Evolutionary conservation across 164 flowering plant genomes (phyloP).

Genomic region (Saururus chinensis): DNA sequence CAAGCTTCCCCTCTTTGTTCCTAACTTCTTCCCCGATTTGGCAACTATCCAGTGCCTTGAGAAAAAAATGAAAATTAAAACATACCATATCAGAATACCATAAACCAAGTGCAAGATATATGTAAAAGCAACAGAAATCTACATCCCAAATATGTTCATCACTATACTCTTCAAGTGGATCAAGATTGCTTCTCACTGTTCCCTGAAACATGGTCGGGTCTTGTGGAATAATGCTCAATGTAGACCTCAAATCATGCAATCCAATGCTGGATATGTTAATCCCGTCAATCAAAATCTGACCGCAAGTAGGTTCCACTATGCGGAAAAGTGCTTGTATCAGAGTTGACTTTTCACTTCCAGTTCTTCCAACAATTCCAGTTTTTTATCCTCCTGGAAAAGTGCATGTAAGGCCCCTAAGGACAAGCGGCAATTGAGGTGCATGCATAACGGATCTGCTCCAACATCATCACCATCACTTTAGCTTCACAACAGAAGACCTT

Average conservation of each 20-base stretch:
- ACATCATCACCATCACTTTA: neutral
- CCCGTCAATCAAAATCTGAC: conserved; percentile 29
- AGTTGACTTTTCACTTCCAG: conserved; percentile 41
- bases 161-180: conserved; percentile 30
- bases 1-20: conserved; percentile 27
- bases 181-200: conserved; percentile 30
- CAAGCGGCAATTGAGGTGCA: conserved; percentile 38
- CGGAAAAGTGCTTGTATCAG: conserved; percentile 34
- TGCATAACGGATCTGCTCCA: conserved; percentile 30
- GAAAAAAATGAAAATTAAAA: conserved; percentile 1
- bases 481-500: neutral
- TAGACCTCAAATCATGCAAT: conserved; percentile 32
- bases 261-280: conserved; percentile 28
- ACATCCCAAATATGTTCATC: conserved; percentile 49
- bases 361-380: conserved; percentile 37
- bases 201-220: conserved; percentile 47
- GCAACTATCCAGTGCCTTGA: conserved; percentile 35
- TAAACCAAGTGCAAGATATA: neutral
- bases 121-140: neutral
- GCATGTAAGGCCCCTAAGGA: conserved; percentile 27
- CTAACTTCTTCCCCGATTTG: conserved; percentile 34
- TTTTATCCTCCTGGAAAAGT: conserved; percentile 28
- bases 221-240: conserved; percentile 37
- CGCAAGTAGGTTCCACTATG: conserved; percentile 30
- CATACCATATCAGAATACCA: neutral